Evolutionary conservation across 768 basidiomycete genomes (phyloP).

Genomic region (Tylopilus subfusipes): DNA sequence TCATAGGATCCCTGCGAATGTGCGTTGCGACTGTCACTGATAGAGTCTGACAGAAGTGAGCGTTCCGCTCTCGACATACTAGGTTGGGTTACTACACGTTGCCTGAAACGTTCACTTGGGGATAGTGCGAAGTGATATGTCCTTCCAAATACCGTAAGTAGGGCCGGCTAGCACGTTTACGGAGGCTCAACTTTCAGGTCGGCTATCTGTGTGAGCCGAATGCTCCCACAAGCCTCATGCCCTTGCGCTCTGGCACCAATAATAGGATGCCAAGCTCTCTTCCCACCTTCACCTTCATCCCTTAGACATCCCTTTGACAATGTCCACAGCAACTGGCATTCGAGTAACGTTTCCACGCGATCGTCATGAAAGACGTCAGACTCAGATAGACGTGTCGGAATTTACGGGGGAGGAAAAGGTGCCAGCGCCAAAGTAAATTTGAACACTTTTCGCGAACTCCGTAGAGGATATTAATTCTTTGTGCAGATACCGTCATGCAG

Average conservation of each 20-base stretch:
- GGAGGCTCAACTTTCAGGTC: neutral
- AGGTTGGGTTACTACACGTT: neutral
- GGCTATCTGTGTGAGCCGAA: constrained; percentile 3
- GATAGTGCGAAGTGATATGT: neutral
- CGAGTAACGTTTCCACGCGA: constrained; percentile 2
- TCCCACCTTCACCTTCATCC: neutral
- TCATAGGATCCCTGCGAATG: too few species aligned
- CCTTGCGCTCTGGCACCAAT: neutral
- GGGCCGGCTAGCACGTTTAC: constrained; percentile 7
- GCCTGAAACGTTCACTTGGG: neutral
- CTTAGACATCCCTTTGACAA: neutral
- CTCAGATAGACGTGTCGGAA: constrained; percentile 12
- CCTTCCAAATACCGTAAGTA: constrained; percentile 1
- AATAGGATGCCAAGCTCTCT: constrained; percentile 1
- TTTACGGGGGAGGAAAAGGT: constrained; percentile 9
- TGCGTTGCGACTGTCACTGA: too few species aligned
- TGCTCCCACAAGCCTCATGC: neutral
- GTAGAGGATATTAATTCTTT: constrained; percentile 17
- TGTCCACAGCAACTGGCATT: constrained; percentile 13
- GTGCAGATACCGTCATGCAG: constrained; percentile 35
- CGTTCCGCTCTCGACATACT: constrained; percentile 6
- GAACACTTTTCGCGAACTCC: neutral
- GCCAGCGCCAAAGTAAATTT: constrained; percentile 25
- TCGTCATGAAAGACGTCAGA: neutral
- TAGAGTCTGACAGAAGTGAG: too few species aligned